Evolutionary conservation across 73 alveolate genomes (phyloP), one percentile per base, ranked within the genome.

Genomic region (Diophrys appendiculata): DNA sequence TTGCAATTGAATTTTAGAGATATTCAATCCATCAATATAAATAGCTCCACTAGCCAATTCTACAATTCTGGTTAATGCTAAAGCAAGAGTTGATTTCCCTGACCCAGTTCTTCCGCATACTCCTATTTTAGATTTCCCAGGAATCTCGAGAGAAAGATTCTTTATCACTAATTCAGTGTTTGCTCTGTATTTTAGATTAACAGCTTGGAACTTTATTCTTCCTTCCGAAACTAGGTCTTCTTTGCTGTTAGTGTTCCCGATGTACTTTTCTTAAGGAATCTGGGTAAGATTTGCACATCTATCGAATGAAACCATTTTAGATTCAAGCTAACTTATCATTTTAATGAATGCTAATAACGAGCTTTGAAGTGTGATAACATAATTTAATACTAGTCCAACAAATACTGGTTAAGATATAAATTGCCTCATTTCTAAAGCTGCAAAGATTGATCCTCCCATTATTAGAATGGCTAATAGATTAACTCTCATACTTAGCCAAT

Each of bases 101-200:
- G 98, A 96, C 11, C 99, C 99, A 78, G 97, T 97, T 84, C 93
- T 81, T 8, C 99, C 99, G 3, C 89, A 97, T 8, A 96, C 97
- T 52, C 99, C 99, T 1, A 96, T 79, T 81, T 96, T 94, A 75
- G 91, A 97, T 3, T 94, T 86, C 0, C 94, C 83, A 60, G 84
- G 73, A 3, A 95, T 76, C 55, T 74, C 82, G 33, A 93, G 77
- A 25, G 90, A 60, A 18, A 95, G 77, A 52, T 87, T 91, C 67
- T 88, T 92, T 33, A 95, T 77, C 2, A 95, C 94, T 0, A 81
- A 65, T 71, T 92, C 97, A 8, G 97, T 92, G 73, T 90, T 94
- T 76, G 95, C 95, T 60, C 99, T 82, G 84, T 95, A 95, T 79
- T 88, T 82, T 0, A 82, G 90, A 55, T 88, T 78, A 69, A 81